Evolutionary conservation across 177 flowering plant species (phyloP).

Genomic region (Vitis hybrid): DNA sequence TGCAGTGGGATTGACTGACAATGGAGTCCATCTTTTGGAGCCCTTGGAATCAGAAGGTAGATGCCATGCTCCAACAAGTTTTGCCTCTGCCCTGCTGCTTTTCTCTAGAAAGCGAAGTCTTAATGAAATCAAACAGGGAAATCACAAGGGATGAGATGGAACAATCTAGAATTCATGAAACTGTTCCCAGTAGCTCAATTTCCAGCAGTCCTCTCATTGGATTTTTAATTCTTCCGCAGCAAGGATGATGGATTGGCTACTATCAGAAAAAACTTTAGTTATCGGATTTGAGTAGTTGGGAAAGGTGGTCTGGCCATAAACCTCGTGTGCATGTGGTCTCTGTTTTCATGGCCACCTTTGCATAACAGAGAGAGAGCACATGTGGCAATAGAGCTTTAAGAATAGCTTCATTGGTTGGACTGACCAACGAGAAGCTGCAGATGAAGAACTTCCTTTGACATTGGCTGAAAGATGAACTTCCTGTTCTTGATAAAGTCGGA

Average conservation of each 20-base stretch:
- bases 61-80: slow-evolving; percentile 8
- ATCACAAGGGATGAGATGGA: background rate
- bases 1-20: too few species aligned
- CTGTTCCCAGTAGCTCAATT: slow-evolving; percentile 6
- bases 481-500: too few species aligned
- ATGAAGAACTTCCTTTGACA: too few species aligned
- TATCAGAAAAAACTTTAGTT: background rate
- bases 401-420: too few species aligned
- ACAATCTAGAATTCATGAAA: slow-evolving; percentile 7
- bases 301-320: too few species aligned
- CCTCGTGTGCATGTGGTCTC: too few species aligned
- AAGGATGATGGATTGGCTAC: background rate
- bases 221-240: background rate
- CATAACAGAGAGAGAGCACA: too few species aligned
- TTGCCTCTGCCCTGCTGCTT: slow-evolving; percentile 11
- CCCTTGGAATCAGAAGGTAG: background rate
- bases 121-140: background rate
- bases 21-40: too few species aligned
- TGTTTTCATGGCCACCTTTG: too few species aligned
- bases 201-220: background rate
- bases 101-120: slow-evolving; percentile 8
- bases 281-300: background rate
- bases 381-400: too few species aligned
- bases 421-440: too few species aligned
- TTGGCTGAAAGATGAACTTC: too few species aligned